phyloP scores from a whole-genome alignment of 352 stramenopile species.

The Phytophthora fragariae region DNA sequence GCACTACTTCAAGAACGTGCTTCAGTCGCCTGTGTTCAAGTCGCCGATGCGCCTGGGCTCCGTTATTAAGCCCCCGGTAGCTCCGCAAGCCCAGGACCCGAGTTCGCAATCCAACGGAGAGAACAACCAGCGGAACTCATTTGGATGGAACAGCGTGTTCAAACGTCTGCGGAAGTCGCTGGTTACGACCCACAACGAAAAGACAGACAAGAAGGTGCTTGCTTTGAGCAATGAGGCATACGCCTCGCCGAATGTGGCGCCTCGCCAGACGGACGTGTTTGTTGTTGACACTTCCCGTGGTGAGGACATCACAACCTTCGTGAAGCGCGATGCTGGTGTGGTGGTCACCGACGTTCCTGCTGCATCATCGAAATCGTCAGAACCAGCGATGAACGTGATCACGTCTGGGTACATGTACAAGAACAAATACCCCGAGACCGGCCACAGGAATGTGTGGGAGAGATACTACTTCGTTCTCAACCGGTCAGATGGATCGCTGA shows the following conservation, averaged over 20 bases:
- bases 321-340: constrained; percentile 80
- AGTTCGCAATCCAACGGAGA: constrained; percentile 38
- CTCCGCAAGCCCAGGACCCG: constrained; percentile 38
- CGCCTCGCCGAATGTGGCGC: constrained; percentile 46
- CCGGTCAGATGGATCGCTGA: constrained; percentile 72
- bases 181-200: constrained; percentile 67
- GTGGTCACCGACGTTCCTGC: constrained; percentile 63
- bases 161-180: constrained; percentile 84
- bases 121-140: constrained; percentile 54
- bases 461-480: constrained; percentile 89
- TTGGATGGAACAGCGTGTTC: constrained; percentile 86
- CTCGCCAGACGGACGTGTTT: constrained; percentile 72
- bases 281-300: constrained; percentile 83
- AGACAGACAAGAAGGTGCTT: constrained; percentile 75
- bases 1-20: constrained; percentile 87
- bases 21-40: constrained; percentile 87
- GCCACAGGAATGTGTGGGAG: constrained; percentile 85
- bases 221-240: constrained; percentile 81
- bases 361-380: constrained; percentile 41
- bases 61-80: constrained; percentile 70
- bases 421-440: constrained; percentile 85
- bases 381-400: constrained; percentile 62
- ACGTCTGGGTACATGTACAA: constrained; percentile 92
- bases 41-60: constrained; percentile 78
- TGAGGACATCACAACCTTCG: constrained; percentile 84